Conservation (phyloP, 768 basidiomycete species). For the Coprinellus aureogranulatus region DNA sequence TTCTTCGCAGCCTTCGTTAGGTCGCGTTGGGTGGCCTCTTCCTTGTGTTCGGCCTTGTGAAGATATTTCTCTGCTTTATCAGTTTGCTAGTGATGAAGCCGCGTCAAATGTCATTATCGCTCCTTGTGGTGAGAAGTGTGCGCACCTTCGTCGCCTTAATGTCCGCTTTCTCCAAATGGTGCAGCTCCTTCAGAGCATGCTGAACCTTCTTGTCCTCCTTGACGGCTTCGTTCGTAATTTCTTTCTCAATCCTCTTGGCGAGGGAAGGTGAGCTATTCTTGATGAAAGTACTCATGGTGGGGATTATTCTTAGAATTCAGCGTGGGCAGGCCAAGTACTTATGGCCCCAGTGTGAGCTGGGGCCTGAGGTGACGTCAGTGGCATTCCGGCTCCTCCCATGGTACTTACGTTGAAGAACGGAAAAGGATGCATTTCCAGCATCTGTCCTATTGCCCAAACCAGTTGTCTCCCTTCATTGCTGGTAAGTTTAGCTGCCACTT, state of each 20-base stretch:
- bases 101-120: too few species aligned
- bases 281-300: constrained; percentile 16
- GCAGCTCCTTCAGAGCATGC: constrained; percentile 53
- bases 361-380: neutral
- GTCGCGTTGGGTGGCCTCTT: constrained; percentile 48
- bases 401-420: too few species aligned
- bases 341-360: neutral
- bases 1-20: constrained; percentile 52
- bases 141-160: constrained; percentile 52
- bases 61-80: constrained; percentile 37
- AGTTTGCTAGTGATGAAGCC: too few species aligned
- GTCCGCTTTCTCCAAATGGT: constrained; percentile 51
- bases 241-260: constrained; percentile 40
- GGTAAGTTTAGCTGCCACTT: too few species aligned
- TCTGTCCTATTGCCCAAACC: too few species aligned
- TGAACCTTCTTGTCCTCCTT: constrained; percentile 50
- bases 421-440: too few species aligned
- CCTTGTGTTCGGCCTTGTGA: constrained; percentile 48
- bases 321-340: neutral
- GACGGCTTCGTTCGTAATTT: constrained; percentile 48
- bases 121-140: too few species aligned
- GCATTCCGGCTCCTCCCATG: neutral
- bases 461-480: too few species aligned
- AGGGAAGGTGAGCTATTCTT: constrained; percentile 23
- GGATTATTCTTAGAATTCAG: neutral